A percentile compares a stretch with the other conserved stretches of the same genome.
Conservation (phyloP, 1,139 yeast genomes). For the Candida neerlandica region DNA sequence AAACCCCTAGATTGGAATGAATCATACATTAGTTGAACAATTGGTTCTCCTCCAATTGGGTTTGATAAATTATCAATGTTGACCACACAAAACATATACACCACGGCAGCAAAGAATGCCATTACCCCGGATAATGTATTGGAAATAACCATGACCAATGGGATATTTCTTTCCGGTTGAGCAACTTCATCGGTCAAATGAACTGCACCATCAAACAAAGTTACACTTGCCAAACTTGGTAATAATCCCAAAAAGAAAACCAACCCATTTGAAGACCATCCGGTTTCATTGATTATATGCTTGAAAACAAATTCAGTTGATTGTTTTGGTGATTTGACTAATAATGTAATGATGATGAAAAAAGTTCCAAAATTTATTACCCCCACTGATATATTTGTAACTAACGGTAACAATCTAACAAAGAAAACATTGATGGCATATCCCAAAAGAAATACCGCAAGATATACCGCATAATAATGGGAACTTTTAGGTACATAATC, state of each 20-base stretch:
- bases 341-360: constrained; percentile 26
- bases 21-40: constrained; percentile 31
- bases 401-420: constrained; percentile 21
- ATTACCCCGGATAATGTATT: constrained; percentile 25
- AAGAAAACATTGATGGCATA: constrained; percentile 24
- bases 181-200: constrained; percentile 36
- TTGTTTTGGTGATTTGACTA: constrained; percentile 28
- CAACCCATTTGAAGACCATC: constrained; percentile 31
- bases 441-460: constrained; percentile 20
- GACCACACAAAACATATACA: constrained; percentile 31
- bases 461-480: constrained; percentile 27
- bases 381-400: constrained; percentile 22
- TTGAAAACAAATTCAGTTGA: constrained; percentile 27
- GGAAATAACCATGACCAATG: constrained; percentile 30
- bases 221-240: constrained; percentile 30
- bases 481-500: constrained; percentile 24
- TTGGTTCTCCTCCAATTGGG: constrained; percentile 33
- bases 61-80: constrained; percentile 20
- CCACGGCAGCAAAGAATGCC: constrained; percentile 26
- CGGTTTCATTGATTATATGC: constrained; percentile 27
- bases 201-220: constrained; percentile 31
- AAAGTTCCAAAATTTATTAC: constrained; percentile 28
- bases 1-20: constrained; percentile 27
- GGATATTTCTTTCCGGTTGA: constrained; percentile 29
- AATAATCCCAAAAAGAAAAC: constrained; percentile 31